A percentile compares a stretch with the other conserved stretches of the same genome.
Conservation (phyloP, 495 filamentous ascomycete genomes). For the Trichocladium antarcticum region DNA sequence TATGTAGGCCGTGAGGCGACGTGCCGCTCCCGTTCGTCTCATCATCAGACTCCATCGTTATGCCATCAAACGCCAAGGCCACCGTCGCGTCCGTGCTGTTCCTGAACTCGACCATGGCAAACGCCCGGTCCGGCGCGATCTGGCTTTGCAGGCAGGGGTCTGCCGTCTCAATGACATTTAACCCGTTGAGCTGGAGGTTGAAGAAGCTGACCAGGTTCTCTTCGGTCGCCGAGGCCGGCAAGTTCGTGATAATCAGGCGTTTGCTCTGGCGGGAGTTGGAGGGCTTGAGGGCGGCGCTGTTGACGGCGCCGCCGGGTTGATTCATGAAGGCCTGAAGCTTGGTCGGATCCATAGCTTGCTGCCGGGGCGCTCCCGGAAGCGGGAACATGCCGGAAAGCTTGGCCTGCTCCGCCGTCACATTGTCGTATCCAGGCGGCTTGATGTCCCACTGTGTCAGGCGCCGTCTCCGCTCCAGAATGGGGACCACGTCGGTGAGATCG, state of each 20-base stretch:
- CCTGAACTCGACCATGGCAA: constrained; percentile 88
- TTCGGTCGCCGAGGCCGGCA: constrained; percentile 57
- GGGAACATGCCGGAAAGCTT: constrained; percentile 99
- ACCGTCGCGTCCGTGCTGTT: constrained; percentile 77
- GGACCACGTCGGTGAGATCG: constrained; percentile 74
- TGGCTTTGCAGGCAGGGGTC: constrained; percentile 85
- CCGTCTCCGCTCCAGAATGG: constrained; percentile 71
- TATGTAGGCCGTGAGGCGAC: constrained; percentile 52
- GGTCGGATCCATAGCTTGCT: constrained; percentile 91
- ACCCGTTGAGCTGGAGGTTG: constrained; percentile 87
- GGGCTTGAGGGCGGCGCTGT: constrained; percentile 72
- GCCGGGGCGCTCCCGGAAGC: constrained; percentile 85
- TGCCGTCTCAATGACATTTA: constrained; percentile 73
- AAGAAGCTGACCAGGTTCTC: constrained; percentile 74
- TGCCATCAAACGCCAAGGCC: constrained; percentile 80
- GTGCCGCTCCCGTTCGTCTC: constrained; percentile 45
- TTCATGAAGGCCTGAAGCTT: constrained; percentile 93
- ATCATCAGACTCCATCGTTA: constrained; percentile 68
- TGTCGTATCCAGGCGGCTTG: constrained; percentile 95
- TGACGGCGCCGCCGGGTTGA: constrained; percentile 61
- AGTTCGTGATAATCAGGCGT: constrained; percentile 74
- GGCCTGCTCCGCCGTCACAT: constrained; percentile 95
- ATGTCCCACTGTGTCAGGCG: constrained; percentile 98
- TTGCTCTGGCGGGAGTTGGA: constrained; percentile 88
- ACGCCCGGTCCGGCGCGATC: constrained; percentile 61